phyloP scores from a whole-genome alignment of 306 rosid species.

The Lagenaria siceraria region DNA sequence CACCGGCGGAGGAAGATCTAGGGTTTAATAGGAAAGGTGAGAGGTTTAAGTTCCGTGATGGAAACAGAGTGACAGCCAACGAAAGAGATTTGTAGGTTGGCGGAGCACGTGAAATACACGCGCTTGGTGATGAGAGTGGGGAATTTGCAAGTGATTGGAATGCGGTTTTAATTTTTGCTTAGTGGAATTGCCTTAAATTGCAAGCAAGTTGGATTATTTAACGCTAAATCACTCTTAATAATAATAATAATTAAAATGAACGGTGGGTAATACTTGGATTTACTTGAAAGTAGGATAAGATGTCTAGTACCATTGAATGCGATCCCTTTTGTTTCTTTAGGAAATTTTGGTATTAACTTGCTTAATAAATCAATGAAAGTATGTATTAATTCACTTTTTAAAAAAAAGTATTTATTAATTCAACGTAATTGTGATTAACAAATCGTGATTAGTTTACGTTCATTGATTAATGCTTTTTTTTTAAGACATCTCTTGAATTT shows the following conservation, averaged over 20 bases:
- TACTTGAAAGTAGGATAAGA: background rate
- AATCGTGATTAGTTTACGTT: background rate
- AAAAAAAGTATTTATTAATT: background rate
- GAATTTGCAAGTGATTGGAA: background rate
- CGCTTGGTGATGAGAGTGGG: background rate
- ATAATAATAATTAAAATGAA: background rate
- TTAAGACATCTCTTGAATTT: background rate
- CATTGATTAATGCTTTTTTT: background rate
- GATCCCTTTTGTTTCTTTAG: background rate
- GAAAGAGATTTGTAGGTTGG: background rate
- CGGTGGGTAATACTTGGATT: background rate
- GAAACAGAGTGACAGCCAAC: background rate
- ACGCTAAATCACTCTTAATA: background rate
- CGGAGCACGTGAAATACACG: background rate
- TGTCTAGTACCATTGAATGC: background rate
- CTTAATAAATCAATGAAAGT: background rate
- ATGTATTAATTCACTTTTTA: too few species aligned
- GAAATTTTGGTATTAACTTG: background rate
- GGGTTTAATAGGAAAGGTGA: background rate
- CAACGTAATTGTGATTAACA: background rate
- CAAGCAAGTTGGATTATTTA: background rate
- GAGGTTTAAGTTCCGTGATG: background rate
- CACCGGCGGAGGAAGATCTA: background rate
- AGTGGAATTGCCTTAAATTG: background rate
- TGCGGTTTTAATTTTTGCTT: background rate